phyloP scores from a whole-genome alignment of 768 basidiomycete species.

The Tulasnella sp. region DNA sequence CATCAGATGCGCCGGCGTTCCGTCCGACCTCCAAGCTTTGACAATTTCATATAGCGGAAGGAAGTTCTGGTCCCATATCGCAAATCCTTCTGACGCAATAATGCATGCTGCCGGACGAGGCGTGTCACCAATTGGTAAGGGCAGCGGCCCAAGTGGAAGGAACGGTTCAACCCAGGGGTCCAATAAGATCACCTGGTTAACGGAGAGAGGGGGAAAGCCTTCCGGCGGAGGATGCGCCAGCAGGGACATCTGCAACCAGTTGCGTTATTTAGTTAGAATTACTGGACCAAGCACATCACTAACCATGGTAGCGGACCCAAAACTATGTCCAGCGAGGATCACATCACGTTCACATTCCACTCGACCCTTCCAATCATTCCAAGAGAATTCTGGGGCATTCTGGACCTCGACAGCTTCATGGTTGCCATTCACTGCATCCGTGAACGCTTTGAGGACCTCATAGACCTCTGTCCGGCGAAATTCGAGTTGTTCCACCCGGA shows the following conservation, averaged over 20 bases:
- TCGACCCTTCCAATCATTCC: constrained; percentile 22
- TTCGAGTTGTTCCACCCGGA: constrained; percentile 57
- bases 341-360: constrained; percentile 26
- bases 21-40: constrained; percentile 34
- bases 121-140: constrained; percentile 12
- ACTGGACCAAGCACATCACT: constrained; percentile 20
- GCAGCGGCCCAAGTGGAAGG: constrained; percentile 39
- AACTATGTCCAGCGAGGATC: constrained; percentile 41
- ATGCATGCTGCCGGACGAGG: constrained; percentile 37
- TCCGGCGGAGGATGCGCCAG: constrained; percentile 39
- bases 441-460: constrained; percentile 46
- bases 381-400: constrained; percentile 19
- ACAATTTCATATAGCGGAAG: constrained; percentile 42
- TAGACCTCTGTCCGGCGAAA: constrained; percentile 62
- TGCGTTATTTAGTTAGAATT: background rate
- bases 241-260: constrained; percentile 37
- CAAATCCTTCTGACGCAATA: constrained; percentile 67
- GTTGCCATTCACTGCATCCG: constrained; percentile 27
- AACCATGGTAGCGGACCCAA: constrained; percentile 43
- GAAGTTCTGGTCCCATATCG: constrained; percentile 69
- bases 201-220: constrained; percentile 36
- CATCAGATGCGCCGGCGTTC: constrained; percentile 7
- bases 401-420: constrained; percentile 35
- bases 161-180: constrained; percentile 83
- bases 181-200: constrained; percentile 47